phyloP scores from a whole-genome alignment of 2,329 filamentous ascomycete genomes.

The Aspergillus alliaceus region DNA sequence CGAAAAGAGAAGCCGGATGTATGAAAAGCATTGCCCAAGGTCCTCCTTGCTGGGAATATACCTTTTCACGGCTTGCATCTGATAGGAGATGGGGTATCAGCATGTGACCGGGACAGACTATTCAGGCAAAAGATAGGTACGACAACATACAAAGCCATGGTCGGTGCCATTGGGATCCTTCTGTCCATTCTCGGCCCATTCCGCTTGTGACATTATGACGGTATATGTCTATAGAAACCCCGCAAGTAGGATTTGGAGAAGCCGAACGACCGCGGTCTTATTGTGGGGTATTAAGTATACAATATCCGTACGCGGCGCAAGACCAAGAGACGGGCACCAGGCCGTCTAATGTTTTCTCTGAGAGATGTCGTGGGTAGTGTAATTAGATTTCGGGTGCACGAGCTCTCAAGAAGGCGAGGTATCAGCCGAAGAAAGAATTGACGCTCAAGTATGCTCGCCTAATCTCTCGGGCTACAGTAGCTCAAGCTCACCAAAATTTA shows the following conservation, averaged over 20 bases:
- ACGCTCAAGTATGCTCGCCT: not conserved
- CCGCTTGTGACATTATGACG: constrained; percentile 7
- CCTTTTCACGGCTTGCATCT: constrained; percentile 14
- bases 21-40: constrained; percentile 21
- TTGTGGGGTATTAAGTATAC: not conserved
- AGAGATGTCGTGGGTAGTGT: not conserved
- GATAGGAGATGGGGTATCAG: not conserved
- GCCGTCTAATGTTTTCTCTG: not conserved
- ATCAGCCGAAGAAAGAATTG: not conserved
- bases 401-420: not conserved
- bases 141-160: constrained; percentile 3
- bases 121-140: no score
- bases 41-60: constrained; percentile 21
- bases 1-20: constrained; percentile 26
- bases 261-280: not conserved
- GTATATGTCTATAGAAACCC: not conserved
- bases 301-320: not conserved
- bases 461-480: not conserved
- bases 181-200: not conserved
- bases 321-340: not conserved
- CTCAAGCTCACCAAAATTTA: not conserved
- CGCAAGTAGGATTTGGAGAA: not conserved
- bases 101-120: not conserved
- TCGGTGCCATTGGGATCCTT: constrained; percentile 1
- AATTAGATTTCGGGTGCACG: not conserved